Evolutionary conservation across 306 rosid species (phyloP), one percentile per base, ranked within the genome.

Genomic region (Quercus gilva): DNA sequence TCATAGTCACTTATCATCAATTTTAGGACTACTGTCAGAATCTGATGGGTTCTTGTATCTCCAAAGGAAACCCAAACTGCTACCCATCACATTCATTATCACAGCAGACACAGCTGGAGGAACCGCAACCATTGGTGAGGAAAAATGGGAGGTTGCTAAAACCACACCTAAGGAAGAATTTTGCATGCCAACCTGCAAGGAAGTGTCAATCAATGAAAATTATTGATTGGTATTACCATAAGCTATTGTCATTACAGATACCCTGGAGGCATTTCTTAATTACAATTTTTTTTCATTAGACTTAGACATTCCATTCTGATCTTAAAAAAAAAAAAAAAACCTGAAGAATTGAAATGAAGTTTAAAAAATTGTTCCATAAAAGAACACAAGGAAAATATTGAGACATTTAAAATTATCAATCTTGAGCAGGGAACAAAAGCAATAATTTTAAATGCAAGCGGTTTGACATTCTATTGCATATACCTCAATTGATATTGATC

Each of bases 401-500:
- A 1, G 35, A 60, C 26, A 4, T 60, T 28, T 4, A 25, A 29
- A 5, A 64, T 64, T 29, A 17, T 14, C 31, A 28, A 17, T 64
- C 18, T 29, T 25, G 18, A 25, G 19, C 43, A 29, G 43, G 70
- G 45, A 29, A 17, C 70, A 29, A 29, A 64, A 64, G 43, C 45
- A 64, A 29, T 23, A 64, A 28, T 29, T 13, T 63, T 14, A 28
- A 60, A 64, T 64, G 70, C 26, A 75, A 41, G 12, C 11, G 14
- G 60, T 6, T 64, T 56, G 5, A 26, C 28, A n/a, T 17, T 81
- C 13, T 20, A 69, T 14, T 21, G 20, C 14, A 31, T 35, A 18
- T 85, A 85, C 86, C 89, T 86, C 83, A 1, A 86, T 80, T 28
- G 89, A 83, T 76, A 86, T 83, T 7, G 89, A 80, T 80, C 89